Percentiles rank a stretch among this genome's conserved stretches.
Conservation (phyloP, 495 filamentous ascomycete genomes). For the Emericellopsis terricola region DNA sequence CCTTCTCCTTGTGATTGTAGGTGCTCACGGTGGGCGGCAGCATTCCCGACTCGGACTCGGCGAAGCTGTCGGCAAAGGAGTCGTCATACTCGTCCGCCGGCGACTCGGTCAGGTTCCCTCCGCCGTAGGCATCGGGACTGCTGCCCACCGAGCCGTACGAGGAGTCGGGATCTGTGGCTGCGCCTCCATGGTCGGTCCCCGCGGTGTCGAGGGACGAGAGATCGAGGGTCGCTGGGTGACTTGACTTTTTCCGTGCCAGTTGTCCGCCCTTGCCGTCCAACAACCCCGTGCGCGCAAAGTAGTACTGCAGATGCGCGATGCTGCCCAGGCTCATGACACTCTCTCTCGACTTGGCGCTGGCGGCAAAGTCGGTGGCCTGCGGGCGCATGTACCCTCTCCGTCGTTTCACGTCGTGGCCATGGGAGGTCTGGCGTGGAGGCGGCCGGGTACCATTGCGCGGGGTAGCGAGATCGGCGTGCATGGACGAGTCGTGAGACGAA, state of each 20-base stretch:
- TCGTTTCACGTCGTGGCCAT: conserved; percentile 28
- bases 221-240: conserved; percentile 30
- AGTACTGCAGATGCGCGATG: conserved; percentile 95
- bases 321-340: conserved; percentile 92
- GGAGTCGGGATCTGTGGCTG: conserved; percentile 28
- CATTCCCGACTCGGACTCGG: conserved; percentile 50
- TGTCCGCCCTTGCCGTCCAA: conserved; percentile 87
- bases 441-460: conserved; percentile 24
- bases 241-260: conserved; percentile 49
- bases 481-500: conserved; percentile 31
- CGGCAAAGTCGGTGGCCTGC: conserved; percentile 76
- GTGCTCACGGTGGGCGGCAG: conserved; percentile 92
- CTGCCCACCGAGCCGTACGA: conserved; percentile 37
- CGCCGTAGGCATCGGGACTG: conserved; percentile 30
- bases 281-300: conserved; percentile 87
- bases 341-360: conserved; percentile 73
- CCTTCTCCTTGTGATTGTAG: conserved; percentile 75
- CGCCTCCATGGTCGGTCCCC: conserved; percentile 18
- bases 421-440: conserved; percentile 23
- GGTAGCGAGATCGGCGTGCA: conserved; percentile 29
- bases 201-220: conserved; percentile 23
- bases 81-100: conserved; percentile 40
- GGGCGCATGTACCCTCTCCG: conserved; percentile 81
- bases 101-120: conserved; percentile 32
- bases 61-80: conserved; percentile 38